phyloP scores from a whole-genome alignment of 306 rosid species.

The Malus domestica region DNA sequence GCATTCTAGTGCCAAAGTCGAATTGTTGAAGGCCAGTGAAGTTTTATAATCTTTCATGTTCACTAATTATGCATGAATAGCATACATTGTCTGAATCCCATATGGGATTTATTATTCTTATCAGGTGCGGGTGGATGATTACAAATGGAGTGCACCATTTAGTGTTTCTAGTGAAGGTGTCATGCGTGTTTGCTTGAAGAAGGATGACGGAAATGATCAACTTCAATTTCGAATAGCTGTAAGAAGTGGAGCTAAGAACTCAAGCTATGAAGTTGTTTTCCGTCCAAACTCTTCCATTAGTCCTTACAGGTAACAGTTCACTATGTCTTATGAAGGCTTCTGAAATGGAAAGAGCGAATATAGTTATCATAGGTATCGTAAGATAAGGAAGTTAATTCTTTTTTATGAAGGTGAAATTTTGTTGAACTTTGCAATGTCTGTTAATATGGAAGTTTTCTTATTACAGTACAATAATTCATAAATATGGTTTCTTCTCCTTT shows the following conservation, averaged over 20 bases:
- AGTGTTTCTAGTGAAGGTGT: slow-evolving; percentile 75
- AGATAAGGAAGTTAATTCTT: not conserved
- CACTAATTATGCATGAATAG: not conserved
- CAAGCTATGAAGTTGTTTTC: slow-evolving; percentile 82
- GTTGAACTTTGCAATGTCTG: not conserved
- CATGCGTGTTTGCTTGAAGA: slow-evolving; percentile 68
- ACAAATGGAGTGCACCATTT: slow-evolving; percentile 89
- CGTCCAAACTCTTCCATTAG: slow-evolving; percentile 64
- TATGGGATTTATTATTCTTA: slow-evolving; percentile 7
- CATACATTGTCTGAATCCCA: slow-evolving; percentile 17
- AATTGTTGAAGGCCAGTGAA: slow-evolving; percentile 63
- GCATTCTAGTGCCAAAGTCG: slow-evolving; percentile 76
- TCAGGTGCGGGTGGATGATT: slow-evolving; percentile 80
- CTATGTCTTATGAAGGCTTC: not conserved
- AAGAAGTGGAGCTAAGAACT: slow-evolving; percentile 84
- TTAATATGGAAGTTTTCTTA: not conserved
- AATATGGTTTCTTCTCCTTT: not conserved
- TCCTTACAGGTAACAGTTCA: slow-evolving; percentile 73
- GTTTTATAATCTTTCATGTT: not conserved
- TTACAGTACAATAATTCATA: not conserved
- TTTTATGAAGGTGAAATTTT: not conserved
- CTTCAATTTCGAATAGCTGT: slow-evolving; percentile 68
- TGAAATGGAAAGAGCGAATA: not conserved
- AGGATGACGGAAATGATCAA: slow-evolving; percentile 42
- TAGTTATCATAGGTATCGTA: not conserved